phyloP scores from a whole-genome alignment of 768 basidiomycete species.

The Mycena sanguinolenta region DNA sequence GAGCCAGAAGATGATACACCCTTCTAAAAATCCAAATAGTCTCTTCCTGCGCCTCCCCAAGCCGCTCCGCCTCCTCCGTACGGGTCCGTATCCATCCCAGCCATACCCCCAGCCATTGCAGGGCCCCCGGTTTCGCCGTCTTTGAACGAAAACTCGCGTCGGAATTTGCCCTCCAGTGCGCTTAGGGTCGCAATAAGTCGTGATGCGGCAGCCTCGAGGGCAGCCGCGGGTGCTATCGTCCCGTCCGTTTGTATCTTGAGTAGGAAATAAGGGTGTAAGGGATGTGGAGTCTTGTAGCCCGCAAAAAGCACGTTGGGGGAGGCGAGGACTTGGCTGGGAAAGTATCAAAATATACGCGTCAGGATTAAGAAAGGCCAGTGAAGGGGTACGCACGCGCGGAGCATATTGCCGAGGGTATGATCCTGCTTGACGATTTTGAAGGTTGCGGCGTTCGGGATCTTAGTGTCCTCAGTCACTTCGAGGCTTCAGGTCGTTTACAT shows the following conservation, averaged over 20 bases:
- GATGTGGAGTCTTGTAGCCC: conserved; percentile 98
- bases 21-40: conserved; percentile 67
- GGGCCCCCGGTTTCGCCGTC: conserved; percentile 63
- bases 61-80: conserved; percentile 58
- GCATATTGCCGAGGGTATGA: conserved; percentile 96
- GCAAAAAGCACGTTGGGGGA: conserved; percentile 94
- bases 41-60: conserved; percentile 58
- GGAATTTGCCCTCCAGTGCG: conserved; percentile 81
- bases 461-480: conserved; percentile 94
- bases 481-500: conserved; percentile 65
- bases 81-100: conserved; percentile 62
- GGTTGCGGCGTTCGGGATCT: conserved; percentile 97
- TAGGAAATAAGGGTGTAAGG: conserved; percentile 93
- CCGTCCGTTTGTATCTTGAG: conserved; percentile 98
- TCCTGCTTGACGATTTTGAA: conserved; percentile 97
- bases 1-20: not conserved
- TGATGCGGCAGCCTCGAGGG: conserved; percentile 87
- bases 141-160: conserved; percentile 85
- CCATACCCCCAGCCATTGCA: conserved; percentile 38
- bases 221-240: conserved; percentile 79
- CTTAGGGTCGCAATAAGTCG: conserved; percentile 82
- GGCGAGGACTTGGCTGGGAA: conserved; percentile 84
- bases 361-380: not conserved
- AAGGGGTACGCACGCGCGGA: conserved; percentile 80
- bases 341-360: not conserved